phyloP scores from a whole-genome alignment of 768 basidiomycete genomes.

The Macrolepiota albuminosa region DNA sequence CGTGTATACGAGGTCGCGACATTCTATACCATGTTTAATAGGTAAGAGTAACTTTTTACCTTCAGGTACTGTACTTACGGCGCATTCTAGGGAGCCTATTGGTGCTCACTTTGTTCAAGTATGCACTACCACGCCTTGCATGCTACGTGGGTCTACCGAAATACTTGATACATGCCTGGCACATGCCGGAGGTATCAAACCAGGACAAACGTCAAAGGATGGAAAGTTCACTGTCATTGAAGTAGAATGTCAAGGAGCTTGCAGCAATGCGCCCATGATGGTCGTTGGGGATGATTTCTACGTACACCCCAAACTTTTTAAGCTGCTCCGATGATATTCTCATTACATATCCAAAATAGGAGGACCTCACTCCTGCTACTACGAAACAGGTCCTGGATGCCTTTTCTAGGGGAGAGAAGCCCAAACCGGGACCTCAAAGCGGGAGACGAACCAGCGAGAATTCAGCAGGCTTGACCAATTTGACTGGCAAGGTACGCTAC shows the following conservation, averaged over 20 bases:
- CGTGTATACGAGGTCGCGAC: slow-evolving; percentile 99
- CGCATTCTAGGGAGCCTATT: slow-evolving; percentile 72
- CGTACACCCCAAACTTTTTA: slow-evolving; percentile 40
- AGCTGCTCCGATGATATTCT: slow-evolving; percentile 5
- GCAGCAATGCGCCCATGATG: slow-evolving; percentile 97
- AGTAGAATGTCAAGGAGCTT: slow-evolving; percentile 98
- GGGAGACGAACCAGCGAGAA: slow-evolving; percentile 88
- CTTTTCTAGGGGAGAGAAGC: slow-evolving; percentile 78
- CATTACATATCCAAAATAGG: slow-evolving; percentile 37
- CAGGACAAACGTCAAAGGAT: slow-evolving; percentile 92
- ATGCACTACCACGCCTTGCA: slow-evolving; percentile 98
- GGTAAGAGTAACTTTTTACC: slow-evolving; percentile 29
- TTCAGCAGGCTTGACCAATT: slow-evolving; percentile 82
- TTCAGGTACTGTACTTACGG: background rate
- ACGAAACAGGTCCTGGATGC: slow-evolving; percentile 78
- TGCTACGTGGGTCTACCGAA: slow-evolving; percentile 87
- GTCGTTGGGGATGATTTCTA: slow-evolving; percentile 96
- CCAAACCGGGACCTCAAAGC: slow-evolving; percentile 92
- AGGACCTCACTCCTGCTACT: slow-evolving; percentile 75
- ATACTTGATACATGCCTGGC: slow-evolving; percentile 81
- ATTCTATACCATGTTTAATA: slow-evolving; percentile 99
- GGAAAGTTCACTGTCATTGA: slow-evolving; percentile 97
- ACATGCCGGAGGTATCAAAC: slow-evolving; percentile 79
- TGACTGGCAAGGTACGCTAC: slow-evolving; percentile 61
- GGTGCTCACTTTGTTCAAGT: slow-evolving; percentile 94